Base-by-base conservation (phyloP, 495 filamentous ascomycete genomes). In the Melanomma pulvis-pyrius region DNA sequence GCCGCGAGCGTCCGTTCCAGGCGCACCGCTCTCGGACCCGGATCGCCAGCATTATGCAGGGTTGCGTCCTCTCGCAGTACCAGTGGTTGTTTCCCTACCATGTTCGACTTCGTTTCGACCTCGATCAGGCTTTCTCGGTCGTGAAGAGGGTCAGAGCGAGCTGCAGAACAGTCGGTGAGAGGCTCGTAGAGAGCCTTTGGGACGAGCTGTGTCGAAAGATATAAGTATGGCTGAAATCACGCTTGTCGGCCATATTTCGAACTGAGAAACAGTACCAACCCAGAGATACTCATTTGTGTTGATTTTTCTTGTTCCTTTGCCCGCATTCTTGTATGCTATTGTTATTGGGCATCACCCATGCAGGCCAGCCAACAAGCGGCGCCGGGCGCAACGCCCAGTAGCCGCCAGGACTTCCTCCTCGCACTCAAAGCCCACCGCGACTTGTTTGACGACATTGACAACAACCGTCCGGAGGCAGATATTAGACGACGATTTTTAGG, bases 381-480 rank as follows among this genome's bases (percentile, higher is more conserved):
- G 9, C 9, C 9, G 39, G 39, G 4, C 21, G 8, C 24, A 13
- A 12, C 25, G 22, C 36, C 22, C 19, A 5, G 8, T 29, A 47
- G 36, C 36, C 30, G 3, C 29, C 12, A 34, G 17, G 22, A 59
- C 22, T 9, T 28, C 19, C 9, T 44, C 5, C 39, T 12, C 2
- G 9, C 56, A 9, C 56, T 47, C 58, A 17, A 44, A 29, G 49
- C 24, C 24, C 34, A 62, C 30, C 15, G 19, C 9, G 32, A 51
- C 12, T 25, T 36, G 0, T 36, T 28, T 19, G 48, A 53, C 1
- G 26, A 36, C 17, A 41, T 53, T 29, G 32, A 54, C 34, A 30
- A 60, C 22, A 51, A 44, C 9, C 59, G 52, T 22, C 59, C 59
- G 17, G 48, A 62, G 19, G 59, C 1, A 44, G 59, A 62, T 24